Conservation (phyloP, 306 rosid species). For the Quercus berberidifolia region DNA sequence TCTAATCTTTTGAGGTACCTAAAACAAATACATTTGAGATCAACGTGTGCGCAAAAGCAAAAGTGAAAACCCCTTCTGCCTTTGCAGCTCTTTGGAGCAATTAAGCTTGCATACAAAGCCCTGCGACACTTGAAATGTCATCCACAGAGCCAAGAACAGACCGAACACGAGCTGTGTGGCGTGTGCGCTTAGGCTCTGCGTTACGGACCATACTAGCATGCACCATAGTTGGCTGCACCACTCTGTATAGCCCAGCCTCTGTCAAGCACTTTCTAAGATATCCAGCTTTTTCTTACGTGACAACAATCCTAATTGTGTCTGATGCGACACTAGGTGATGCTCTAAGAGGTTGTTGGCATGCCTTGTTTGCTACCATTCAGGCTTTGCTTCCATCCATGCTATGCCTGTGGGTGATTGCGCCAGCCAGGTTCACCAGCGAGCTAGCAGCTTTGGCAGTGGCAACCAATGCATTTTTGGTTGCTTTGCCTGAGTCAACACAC, state of each 20-base stretch:
- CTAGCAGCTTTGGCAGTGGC: conserved; percentile 44
- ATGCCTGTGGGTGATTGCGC: conserved; percentile 47
- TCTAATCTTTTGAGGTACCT: too few species aligned
- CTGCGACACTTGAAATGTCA: conserved; percentile 12
- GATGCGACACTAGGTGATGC: conserved; percentile 71
- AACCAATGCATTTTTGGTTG: conserved; percentile 40
- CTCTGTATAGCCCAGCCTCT: conserved; percentile 43
- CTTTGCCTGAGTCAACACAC: conserved; percentile 51
- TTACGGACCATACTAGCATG: conserved; percentile 68
- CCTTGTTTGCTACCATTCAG: conserved; percentile 40
- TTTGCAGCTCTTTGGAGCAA: not conserved
- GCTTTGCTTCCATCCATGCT: conserved; percentile 33
- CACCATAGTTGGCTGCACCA: conserved; percentile 48
- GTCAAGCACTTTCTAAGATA: conserved; percentile 38
- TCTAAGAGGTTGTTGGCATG: conserved; percentile 54
- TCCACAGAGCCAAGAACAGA: conserved; percentile 12
- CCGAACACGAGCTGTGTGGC: conserved; percentile 30
- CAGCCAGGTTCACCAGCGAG: conserved; percentile 17
- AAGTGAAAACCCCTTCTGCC: too few species aligned
- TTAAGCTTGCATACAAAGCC: not conserved
- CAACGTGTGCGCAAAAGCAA: too few species aligned
- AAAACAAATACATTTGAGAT: too few species aligned
- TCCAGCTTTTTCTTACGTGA: conserved; percentile 59
- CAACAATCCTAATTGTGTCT: conserved; percentile 53
- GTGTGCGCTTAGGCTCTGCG: conserved; percentile 40